Base-by-base conservation (phyloP, 2,329 filamentous ascomycete species). In the Neofusicoccum laricinum region DNA sequence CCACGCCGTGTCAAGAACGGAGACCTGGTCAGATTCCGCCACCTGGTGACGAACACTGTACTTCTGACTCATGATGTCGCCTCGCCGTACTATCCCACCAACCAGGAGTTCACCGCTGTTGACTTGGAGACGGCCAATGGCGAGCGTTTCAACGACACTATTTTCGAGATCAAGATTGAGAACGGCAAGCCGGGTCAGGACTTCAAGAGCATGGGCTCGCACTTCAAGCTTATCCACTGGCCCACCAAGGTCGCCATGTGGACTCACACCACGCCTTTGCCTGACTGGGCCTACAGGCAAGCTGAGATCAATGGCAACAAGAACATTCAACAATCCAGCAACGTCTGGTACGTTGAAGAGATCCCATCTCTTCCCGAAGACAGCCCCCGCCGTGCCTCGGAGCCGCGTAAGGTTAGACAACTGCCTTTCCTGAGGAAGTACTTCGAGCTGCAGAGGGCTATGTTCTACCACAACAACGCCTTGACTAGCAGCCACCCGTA, bases 261-360 rank as follows among this genome's bases (percentile, higher is more conserved):
- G 95, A 99, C 95, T 32, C 94, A 98, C 78, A 90, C 90, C 40
- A 95, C 88, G 66, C 92, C 95, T 57, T 86, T 99, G n/a, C 95
- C 95, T 4, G 95, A 99, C 3, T 99, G 95, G 95, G 95, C 86
- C 30, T 94, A 91, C 82, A 95, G 96, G 78, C 95, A 99, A 78
- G 94, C 96, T 73, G 95, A 99, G 77, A 97, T 99, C 82, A 99
- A 99, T 78, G 95, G 95, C 66, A 99, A 99, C 84, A 99, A 99
- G 86, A 96, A 97, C 75, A 82, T 96, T 62, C 84, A 88, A 32
- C 91, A 94, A 67, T 89, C 90, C 75, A 97, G 92, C 76, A 99
- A 99, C 76, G 85, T 97, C 67, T 99, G 95, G 95, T 89, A 90
- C 70, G 90, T 93, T 14, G 95, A 99, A 72, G 92, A 96, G 68